Conservation (phyloP, 2,329 filamentous ascomycete species). For the Tolypocladium endophyticum region DNA sequence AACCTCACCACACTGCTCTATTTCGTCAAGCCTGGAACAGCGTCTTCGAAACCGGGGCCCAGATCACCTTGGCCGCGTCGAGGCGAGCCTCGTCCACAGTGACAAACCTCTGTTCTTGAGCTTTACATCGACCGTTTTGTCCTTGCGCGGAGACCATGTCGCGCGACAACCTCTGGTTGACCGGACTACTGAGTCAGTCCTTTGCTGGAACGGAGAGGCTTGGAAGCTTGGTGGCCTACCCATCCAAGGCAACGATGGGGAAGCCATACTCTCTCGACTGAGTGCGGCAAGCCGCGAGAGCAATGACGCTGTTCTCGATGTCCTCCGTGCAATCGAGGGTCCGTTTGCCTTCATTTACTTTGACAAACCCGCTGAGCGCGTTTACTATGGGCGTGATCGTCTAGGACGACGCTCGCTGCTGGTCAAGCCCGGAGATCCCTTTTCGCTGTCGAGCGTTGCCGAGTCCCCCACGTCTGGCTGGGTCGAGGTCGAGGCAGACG, state of each 20-base stretch:
- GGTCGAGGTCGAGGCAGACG: constrained; percentile 76
- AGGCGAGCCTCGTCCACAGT: constrained; percentile 15
- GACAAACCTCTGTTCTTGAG: constrained; percentile 33
- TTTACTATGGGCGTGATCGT: constrained; percentile 82
- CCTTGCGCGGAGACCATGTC: constrained; percentile 66
- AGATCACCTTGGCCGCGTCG: constrained; percentile 41
- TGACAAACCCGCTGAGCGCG: constrained; percentile 45
- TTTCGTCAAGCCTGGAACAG: constrained; percentile 25
- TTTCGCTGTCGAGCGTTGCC: constrained; percentile 63
- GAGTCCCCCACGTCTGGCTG: constrained; percentile 45
- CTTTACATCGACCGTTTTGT: constrained; percentile 79
- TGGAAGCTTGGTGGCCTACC: constrained; percentile 58
- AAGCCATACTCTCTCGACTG: constrained; percentile 54
- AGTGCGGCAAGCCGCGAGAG: constrained; percentile 26
- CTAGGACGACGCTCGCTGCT: constrained; percentile 80
- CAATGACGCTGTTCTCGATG: constrained; percentile 29
- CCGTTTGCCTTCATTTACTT: constrained; percentile 87
- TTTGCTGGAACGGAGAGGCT: constrained; percentile 98
- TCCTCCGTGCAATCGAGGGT: constrained; percentile 56
- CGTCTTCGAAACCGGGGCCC: constrained; percentile 47
- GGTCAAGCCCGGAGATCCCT: constrained; percentile 31
- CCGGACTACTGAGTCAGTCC: constrained; percentile 43
- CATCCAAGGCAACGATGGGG: constrained; percentile 70
- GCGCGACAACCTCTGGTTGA: constrained; percentile 64
- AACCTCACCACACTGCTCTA: constrained; percentile 13